Evolutionary conservation across 345 rosid genomes (phyloP), one percentile per base, ranked within the genome.

Genomic region (Psidium guajava): DNA sequence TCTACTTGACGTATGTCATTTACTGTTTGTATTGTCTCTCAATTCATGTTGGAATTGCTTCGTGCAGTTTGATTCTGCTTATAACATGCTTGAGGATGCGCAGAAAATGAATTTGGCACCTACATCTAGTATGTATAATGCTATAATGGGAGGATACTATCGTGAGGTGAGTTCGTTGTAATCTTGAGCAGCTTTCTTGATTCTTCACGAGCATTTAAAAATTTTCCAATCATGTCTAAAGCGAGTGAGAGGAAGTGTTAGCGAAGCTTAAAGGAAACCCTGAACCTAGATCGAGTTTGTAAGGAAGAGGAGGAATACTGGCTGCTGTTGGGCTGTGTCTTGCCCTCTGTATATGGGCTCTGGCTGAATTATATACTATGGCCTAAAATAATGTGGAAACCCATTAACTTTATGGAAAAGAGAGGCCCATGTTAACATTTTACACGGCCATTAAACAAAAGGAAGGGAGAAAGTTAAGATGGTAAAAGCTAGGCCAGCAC

Each of bases 31-130:
- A 36, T 69, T 50, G 20, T 84, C 53, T 74, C 22, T 40, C 27
- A 25, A 32, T 77, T 51, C 86, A n/a, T 10, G 3, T 27, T 81
- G 15, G 18, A 42, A 32, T 84, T 82, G 44, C 61, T 83, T 32
- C 50, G 27, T 91, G 88, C 92, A 97, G 99, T 96, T 93, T 87
- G 89, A 86, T 50, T 92, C 95, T 90, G 99, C 99, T 82, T 93
- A 93, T 90, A 87, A 81, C 54, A 89, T 96, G 93, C 95, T 97
- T 51, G 85, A 85, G 82, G 93, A 90, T 88, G 54, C 93, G 90
- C 91, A 90, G 94, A 91, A 93, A 83, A 87, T 91, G 86, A 91
- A 90, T 83, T 51, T 96, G 92, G 82, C 54, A 52, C 98, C 95
- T 42, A 92, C 92, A 40, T 81, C 93, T 86, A 82, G 83, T 91